Evolutionary conservation across 2,329 filamentous ascomycete species (phyloP), one percentile per base, ranked within the genome.

Genomic region (Monilinia polystroma): DNA sequence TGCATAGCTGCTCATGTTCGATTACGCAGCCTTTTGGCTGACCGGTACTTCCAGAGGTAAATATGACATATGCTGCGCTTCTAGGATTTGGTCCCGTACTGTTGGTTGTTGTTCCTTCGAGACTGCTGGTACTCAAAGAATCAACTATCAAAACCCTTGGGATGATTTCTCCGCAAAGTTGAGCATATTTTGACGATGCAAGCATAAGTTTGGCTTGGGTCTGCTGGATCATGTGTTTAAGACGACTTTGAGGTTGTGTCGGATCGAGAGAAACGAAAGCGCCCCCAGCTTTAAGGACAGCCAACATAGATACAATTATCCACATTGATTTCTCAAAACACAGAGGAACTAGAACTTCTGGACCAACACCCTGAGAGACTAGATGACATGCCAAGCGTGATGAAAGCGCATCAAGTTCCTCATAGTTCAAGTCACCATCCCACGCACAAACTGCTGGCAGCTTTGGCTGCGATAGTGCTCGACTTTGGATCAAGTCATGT

Each of bases 181-280:
- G 35, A 14, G 26, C 47, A n/a, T 38, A 49, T 54, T n/a, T 45
- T 6, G 55, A 26, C 11, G 69, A 68, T 26, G 66, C 59, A 1
- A 72, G 14, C 23, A 71, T 43, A 8, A 71, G 18, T 43, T 54
- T 67, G 2, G 68, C 67, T 12, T 59, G 53, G 0, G 58, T 51
- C 29, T 68, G 43, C 11, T 47, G 41, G 29, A 70, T 51, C 14
- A 70, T 63, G 10, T 49, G 57, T 47, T 59, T 51, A 4, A 70
- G 41, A 20, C 65, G 62, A 20, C 45, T 32, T 32, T 26, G 23
- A 45, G 70, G 67, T 7, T 69, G 66, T n/a, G 26, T 20, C 11
- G 69, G 58, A 53, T 77, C 73, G 12, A 78, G 64, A 12, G 74
- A 70, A 43, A 77, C 72, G 32, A 73, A 74, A 7, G 69, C 71